Base-by-base conservation (phyloP, 2,329 filamentous ascomycete genomes). In the Tolypocladium guangdongense region DNA sequence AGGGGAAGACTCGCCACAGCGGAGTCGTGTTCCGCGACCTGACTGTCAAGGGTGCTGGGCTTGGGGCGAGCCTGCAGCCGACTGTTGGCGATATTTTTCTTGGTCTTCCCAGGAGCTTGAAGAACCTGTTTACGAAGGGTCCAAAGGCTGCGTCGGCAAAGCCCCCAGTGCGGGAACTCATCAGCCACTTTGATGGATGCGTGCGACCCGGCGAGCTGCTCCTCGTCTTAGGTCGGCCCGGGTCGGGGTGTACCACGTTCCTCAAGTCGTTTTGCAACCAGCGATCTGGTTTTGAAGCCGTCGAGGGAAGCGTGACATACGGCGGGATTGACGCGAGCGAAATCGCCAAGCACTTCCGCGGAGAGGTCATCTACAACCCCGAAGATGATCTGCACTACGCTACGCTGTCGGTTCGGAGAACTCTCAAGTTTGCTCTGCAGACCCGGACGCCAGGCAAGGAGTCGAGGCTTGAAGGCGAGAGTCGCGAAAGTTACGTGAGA, bases 211-310 rank as follows among this genome's bases (percentile, higher is more conserved):
- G 84, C 4, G 84, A 88, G 64, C 82, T 88, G 77, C 67, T 87
- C 0, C 69, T 88, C 0, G 84, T 88, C 0, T 73, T 88, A 0
- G 85, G 85, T 2, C 74, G 83, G 0, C 85, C 85, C 0, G 86
- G 84, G 0, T 74, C 82, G 0, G 84, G 85, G 22, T 90, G 86
- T 63, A 87, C 83, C 0, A 86, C 85, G 0, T 77, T 90, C 22
- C 73, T 90, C 41, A 89, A 87, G 60, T 77, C 82, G 0, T 82
- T 91, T 54, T 82, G 84, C 32, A 90, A 90, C 63, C 80, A 89
- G 59, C 75, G 85, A 4, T 76, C 75, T 3, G 76, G 79, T 1
- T 90, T 83, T 57, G 81, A 81, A 6, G 74, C 69, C 0, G 82
- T 90, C 2, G 71, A 77, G 1, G 87, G 87, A 4, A 75, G 86